phyloP scores from a whole-genome alignment of 257 asterid species.

The Jaltomata sinuosa region DNA sequence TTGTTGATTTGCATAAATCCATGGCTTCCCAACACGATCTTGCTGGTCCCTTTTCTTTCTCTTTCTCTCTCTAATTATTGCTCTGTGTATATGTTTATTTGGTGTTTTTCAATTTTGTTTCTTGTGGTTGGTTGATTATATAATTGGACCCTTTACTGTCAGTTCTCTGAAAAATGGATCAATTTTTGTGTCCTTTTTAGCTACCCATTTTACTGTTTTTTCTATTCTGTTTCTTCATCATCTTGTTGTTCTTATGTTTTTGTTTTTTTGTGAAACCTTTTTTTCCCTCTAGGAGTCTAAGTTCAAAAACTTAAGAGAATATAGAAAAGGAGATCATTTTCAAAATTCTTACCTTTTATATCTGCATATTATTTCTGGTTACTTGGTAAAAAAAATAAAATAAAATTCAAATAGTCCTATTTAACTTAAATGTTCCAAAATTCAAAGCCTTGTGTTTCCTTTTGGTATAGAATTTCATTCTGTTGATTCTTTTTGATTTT shows the following conservation, averaged over 20 bases:
- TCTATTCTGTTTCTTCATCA: not conserved
- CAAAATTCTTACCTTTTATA: not conserved
- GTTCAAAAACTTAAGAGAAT: not conserved
- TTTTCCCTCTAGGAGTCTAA: not conserved
- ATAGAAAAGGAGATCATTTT: not conserved
- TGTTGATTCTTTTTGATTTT: not conserved
- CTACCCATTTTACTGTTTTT: not conserved
- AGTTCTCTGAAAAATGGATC: not conserved
- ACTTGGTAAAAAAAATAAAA: not conserved
- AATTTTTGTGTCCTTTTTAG: not conserved
- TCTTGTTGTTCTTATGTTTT: not conserved
- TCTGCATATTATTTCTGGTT: not conserved
- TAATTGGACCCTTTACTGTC: not conserved
- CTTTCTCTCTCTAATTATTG: not conserved
- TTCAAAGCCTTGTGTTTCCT: not conserved
- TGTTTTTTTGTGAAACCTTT: not conserved
- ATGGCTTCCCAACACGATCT: conserved; percentile 88
- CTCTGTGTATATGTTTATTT: not conserved
- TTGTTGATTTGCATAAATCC: conserved; percentile 85
- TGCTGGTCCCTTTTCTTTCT: conserved; percentile 32
- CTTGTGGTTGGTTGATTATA: conserved; percentile 6
- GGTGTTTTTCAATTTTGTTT: not conserved
- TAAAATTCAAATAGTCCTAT: not conserved
- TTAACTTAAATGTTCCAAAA: not conserved
- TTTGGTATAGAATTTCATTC: not conserved